These are phyloP conservation scores for Coprinellus micaceus DNA, from an alignment of 768 basidiomycete species.

Conservation along the genomic window DNA sequence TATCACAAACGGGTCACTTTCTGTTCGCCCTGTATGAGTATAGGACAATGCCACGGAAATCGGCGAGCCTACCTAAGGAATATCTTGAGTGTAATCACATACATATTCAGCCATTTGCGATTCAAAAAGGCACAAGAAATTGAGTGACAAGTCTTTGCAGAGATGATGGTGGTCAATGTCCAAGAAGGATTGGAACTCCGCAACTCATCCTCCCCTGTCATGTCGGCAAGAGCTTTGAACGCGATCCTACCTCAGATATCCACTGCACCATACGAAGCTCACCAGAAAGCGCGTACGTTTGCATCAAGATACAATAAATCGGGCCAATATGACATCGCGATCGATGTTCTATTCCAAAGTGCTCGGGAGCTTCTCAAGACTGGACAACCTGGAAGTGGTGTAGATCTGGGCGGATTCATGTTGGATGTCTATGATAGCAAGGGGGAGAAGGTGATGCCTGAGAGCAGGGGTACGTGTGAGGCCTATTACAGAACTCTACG, in stretches of 20 bases:
- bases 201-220: conserved; percentile 13
- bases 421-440: conserved; percentile 81
- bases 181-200: conserved; percentile 10
- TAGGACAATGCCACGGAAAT: too few species aligned
- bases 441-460: conserved; percentile 67
- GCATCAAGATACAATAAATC: conserved; percentile 84
- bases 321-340: conserved; percentile 77
- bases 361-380: conserved; percentile 85
- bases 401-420: conserved; percentile 77
- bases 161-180: background rate
- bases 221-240: conserved; percentile 65
- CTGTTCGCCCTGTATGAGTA: too few species aligned
- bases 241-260: conserved; percentile 74
- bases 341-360: conserved; percentile 90
- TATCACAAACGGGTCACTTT: too few species aligned
- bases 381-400: conserved; percentile 85
- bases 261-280: conserved; percentile 84
- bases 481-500: background rate
- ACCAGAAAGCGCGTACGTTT: conserved; percentile 95
- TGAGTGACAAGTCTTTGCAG: background rate
- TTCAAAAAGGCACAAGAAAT: too few species aligned
- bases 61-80: too few species aligned
- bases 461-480: conserved; percentile 67
- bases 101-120: too few species aligned
- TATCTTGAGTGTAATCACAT: too few species aligned